Evolutionary conservation across 306 rosid species (phyloP).

Genomic region (Medicago arabica): DNA sequence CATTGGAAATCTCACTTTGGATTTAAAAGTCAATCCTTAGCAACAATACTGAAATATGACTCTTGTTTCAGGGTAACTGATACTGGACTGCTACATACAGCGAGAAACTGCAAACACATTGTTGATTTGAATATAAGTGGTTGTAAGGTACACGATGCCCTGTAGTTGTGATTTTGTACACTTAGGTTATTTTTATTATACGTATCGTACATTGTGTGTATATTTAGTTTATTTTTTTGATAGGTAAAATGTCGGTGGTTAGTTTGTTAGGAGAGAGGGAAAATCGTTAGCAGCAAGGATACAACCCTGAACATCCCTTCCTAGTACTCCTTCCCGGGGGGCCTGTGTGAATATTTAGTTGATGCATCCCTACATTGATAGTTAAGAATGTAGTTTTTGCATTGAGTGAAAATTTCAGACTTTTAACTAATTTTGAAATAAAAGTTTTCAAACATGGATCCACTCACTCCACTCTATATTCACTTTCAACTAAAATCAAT

Average conservation of each 20-base stretch:
- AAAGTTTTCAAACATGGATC: not conserved
- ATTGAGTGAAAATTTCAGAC: not conserved
- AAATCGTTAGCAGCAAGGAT: too few relatives aligned
- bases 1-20: slow-evolving; percentile 22
- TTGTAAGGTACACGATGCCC: slow-evolving; percentile 71
- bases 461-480: not conserved
- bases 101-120: slow-evolving; percentile 66
- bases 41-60: slow-evolving; percentile 35
- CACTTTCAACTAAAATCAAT: not conserved
- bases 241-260: too few relatives aligned
- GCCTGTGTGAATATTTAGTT: not conserved
- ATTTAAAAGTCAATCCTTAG: slow-evolving; percentile 23
- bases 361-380: slow-evolving; percentile 35
- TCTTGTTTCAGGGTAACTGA: slow-evolving; percentile 70
- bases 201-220: too few relatives aligned
- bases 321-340: too few relatives aligned
- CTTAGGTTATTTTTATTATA: too few relatives aligned
- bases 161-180: slow-evolving; percentile 2
- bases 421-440: not conserved
- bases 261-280: too few relatives aligned
- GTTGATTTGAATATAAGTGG: slow-evolving; percentile 84
- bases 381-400: not conserved
- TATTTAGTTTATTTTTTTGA: too few relatives aligned
- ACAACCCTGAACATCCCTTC: too few relatives aligned
- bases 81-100: slow-evolving; percentile 52